These are phyloP conservation scores for Lentinula sp. DNA, from an alignment of 768 basidiomycete species.

Conservation along the genomic window DNA sequence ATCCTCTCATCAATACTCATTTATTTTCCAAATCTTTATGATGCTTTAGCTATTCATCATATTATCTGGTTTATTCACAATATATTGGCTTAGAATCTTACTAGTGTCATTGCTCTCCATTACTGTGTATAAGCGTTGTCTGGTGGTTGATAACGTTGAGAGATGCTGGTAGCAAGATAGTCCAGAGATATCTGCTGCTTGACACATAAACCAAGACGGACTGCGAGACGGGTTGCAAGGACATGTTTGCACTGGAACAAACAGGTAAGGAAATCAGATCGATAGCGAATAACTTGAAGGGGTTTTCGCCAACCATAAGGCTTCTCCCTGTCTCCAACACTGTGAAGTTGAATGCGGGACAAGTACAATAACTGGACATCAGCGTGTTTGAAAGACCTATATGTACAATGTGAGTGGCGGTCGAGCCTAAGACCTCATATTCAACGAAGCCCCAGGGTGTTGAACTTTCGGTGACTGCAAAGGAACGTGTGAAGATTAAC, in stretches of 20 bases:
- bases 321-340: constrained; percentile 57
- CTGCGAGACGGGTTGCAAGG: constrained; percentile 58
- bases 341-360: constrained; percentile 64
- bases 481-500: not conserved
- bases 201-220: constrained; percentile 27
- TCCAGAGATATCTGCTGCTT: not conserved
- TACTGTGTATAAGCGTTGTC: not conserved
- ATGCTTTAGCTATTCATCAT: not conserved
- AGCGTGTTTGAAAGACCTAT: constrained; percentile 33
- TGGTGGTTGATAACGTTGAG: not conserved
- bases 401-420: constrained; percentile 53
- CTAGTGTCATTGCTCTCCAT: too few relatives aligned
- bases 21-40: not conserved
- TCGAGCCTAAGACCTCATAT: constrained; percentile 67
- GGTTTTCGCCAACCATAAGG: constrained; percentile 44
- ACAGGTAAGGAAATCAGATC: not conserved
- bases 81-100: too few relatives aligned
- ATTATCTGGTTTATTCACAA: too few relatives aligned
- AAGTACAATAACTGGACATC: constrained; percentile 60
- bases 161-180: constrained; percentile 1
- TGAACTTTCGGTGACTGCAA: constrained; percentile 53
- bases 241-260: constrained; percentile 69
- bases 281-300: not conserved
- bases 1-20: too few relatives aligned
- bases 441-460: constrained; percentile 52